Base-by-base conservation (phyloP, 352 stramenopile genomes). In the Phytopythium mirpurense region DNA sequence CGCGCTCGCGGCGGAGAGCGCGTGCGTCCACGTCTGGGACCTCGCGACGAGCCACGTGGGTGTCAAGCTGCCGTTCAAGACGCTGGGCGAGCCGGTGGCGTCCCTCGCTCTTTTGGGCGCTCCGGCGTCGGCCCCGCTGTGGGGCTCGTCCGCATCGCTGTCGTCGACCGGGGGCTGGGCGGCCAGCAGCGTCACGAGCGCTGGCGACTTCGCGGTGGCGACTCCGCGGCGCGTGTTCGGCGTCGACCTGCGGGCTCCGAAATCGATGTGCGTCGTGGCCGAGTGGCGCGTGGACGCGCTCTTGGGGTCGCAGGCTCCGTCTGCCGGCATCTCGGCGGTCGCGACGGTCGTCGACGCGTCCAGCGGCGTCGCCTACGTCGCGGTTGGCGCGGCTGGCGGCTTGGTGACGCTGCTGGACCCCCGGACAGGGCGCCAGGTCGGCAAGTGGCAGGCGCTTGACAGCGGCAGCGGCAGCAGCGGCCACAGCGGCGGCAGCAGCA, bases 11-110 rank as follows among this genome's bases (percentile, higher is more conserved):
- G 62, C 71, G 18, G 78, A 74, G 8, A 60, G 72, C 2, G 61
- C 66, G 0, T 66, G 70, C 0, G 68, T 88, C 6, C 71, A 87
- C 60, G 65, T 89, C 0, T 91, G 81, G 81, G 76, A 91, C 48
- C 51, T 91, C 14, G 65, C 63, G 10, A 86, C 76, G 3, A 91
- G 78, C 51, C 81, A 89, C 23, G 62, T 74, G 21, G 52, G 67
- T 5, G 68, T 82, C 46, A 70, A 70, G 27, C 41, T 91, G 15
- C 78, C 81, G 23, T 89, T 89, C 44, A 60, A 64, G 6, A 48
- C 56, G 21, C 45, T 40, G 1, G 72, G 58, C 27, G 80, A 89
- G 34, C 63, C 59, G 18, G 57, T 86, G 45, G 62, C 74, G 4
- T 69, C 74, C 10, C 67, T 82, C 47, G 55, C 73, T 8, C 38